Percentiles rank a stretch among this genome's conserved stretches.
These are phyloP conservation scores for Artomyces pyxidatus DNA, from an alignment of 768 basidiomycete genomes.

Conservation along the genomic window DNA sequence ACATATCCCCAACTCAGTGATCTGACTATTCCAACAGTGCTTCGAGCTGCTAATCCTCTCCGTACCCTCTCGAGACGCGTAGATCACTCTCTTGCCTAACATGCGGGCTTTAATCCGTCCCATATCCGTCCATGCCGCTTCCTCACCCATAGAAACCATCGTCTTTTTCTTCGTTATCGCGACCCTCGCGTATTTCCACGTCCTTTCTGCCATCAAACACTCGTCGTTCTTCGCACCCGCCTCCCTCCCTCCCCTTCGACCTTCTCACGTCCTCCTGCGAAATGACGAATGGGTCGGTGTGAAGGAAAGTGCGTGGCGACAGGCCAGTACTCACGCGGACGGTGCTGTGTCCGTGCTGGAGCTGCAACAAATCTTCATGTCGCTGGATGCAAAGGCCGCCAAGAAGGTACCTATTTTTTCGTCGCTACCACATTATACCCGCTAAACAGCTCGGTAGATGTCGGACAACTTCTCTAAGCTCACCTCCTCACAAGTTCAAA, in stretches of 20 bases:
- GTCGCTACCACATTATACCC: neutral
- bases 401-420: constrained; percentile 26
- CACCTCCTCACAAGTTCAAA: constrained; percentile 29
- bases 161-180: constrained; percentile 84
- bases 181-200: constrained; percentile 92
- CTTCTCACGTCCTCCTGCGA: constrained; percentile 47
- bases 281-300: constrained; percentile 58
- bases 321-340: constrained; percentile 24
- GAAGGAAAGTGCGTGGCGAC: constrained; percentile 43
- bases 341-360: constrained; percentile 38
- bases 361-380: constrained; percentile 67
- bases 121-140: constrained; percentile 63
- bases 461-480: constrained; percentile 8
- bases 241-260: constrained; percentile 37
- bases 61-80: neutral
- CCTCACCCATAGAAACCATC: constrained; percentile 81
- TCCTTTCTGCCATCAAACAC: constrained; percentile 84
- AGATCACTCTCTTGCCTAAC: constrained; percentile 5
- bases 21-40: neutral
- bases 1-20: neutral
- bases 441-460: constrained; percentile 4
- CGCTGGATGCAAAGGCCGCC: constrained; percentile 33
- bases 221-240: constrained; percentile 68
- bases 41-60: constrained; percentile 6
- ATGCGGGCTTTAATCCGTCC: constrained; percentile 62